Evolutionary conservation across 306 rosid species (phyloP), one percentile per base, ranked within the genome.

Genomic region (Mucuna pruriens): DNA sequence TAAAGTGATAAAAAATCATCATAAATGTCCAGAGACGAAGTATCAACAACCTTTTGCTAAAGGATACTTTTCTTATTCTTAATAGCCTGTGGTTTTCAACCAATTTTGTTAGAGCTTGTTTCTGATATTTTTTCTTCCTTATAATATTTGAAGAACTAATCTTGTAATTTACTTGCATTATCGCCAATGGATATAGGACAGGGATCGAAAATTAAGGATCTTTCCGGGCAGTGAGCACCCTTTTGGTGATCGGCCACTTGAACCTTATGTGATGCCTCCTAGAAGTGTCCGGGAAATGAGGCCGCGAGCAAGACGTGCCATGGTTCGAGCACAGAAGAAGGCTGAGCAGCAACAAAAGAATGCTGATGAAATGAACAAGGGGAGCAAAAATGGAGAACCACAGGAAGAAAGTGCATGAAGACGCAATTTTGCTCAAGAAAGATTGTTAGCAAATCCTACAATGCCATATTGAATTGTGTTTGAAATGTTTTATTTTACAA

Each of bases 121-220:
- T 60, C 17, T 42, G 58, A 68, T 42, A 4, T 7, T 13, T 33
- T 67, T 39, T 38, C 29, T 63, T 38, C 33, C 23, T 3, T 52
- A 10, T 33, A 42, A 0, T 7, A 16, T 80, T 45, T 68, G n/a
- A 39, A 44, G 20, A 22, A 68, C 42, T 65, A 40, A 15, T 11
- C 7, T 48, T 83, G 29, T 36, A 26, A 58, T 85, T 60, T 48
- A 39, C 81, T 72, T 63, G 62, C 84, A 31, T 17, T 39, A 25
- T 63, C 69, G 60, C 45, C 63, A 20, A 69, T 83, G 86, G 71
- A 70, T 89, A 86, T 87, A 95, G 98, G 98, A 93, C 82, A 91
- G 99, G 88, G 97, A 95, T 86, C 81, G 94, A 55, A 95, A 95
- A 80, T 84, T 93, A 82, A 91, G 98, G 88, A 95, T 93, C 76